These are phyloP conservation scores for Exserohilum turcica DNA, from an alignment of 2,329 filamentous ascomycete genomes.

Conservation along the genomic window DNA sequence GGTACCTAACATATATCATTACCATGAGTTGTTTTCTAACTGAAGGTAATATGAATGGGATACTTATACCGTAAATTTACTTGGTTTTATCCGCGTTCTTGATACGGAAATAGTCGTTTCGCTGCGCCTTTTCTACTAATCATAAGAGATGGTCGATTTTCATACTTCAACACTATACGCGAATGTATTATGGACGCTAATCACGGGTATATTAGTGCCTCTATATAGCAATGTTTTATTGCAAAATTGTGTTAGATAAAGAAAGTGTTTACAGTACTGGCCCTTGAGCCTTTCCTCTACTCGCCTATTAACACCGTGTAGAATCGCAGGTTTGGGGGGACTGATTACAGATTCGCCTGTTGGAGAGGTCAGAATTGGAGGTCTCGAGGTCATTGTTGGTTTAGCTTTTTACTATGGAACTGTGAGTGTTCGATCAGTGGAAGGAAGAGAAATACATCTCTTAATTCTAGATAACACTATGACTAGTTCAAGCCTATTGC, in stretches of 20 bases:
- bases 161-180: slow-evolving; percentile 55
- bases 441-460: slow-evolving; percentile 53
- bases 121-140: slow-evolving; percentile 80
- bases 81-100: slow-evolving; percentile 69
- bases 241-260: slow-evolving; percentile 62
- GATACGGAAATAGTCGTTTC: slow-evolving; percentile 77
- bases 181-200: slow-evolving; percentile 77
- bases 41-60: background rate
- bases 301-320: slow-evolving; percentile 72
- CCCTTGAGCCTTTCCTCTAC: slow-evolving; percentile 71
- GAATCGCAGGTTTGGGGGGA: slow-evolving; percentile 81
- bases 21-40: too few species aligned
- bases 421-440: slow-evolving; percentile 60
- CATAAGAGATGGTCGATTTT: slow-evolving; percentile 69
- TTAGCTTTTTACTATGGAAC: slow-evolving; percentile 64
- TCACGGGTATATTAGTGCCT: slow-evolving; percentile 81
- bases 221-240: slow-evolving; percentile 61
- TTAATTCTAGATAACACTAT: slow-evolving; percentile 56
- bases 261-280: slow-evolving; percentile 81
- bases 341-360: slow-evolving; percentile 76
- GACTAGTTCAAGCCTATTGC: slow-evolving; percentile 58
- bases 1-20: too few species aligned
- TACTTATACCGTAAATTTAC: slow-evolving; percentile 68
- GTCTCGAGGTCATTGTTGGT: background rate
- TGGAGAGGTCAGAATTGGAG: background rate